Conservation (phyloP, 768 basidiomycete species). For the Hericium coralloides region DNA sequence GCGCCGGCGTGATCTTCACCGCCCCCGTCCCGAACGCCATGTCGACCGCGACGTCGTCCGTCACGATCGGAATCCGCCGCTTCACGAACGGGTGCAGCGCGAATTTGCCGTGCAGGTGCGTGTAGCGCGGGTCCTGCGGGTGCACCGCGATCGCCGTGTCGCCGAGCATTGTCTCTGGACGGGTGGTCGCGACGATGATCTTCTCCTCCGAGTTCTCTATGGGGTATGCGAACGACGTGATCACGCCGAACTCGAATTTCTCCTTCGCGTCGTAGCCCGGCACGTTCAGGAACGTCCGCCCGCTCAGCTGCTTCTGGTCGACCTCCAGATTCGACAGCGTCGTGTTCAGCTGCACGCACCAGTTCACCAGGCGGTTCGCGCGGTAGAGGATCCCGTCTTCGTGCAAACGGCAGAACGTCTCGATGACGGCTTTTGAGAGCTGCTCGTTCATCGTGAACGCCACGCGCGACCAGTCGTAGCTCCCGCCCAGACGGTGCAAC, state of each 20-base stretch:
- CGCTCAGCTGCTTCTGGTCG: slow-evolving; percentile 83
- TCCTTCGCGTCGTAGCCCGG: slow-evolving; percentile 96
- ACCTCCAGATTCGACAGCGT: slow-evolving; percentile 98
- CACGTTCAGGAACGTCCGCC: slow-evolving; percentile 78
- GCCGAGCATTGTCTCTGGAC: slow-evolving; percentile 97
- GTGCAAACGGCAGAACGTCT: slow-evolving; percentile 85
- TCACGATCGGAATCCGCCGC: slow-evolving; percentile 80
- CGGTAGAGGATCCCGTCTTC: slow-evolving; percentile 92
- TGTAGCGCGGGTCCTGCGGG: slow-evolving; percentile 87
- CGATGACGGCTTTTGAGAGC: slow-evolving; percentile 80
- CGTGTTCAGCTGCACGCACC: slow-evolving; percentile 95
- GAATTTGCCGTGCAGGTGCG: slow-evolving; percentile 91
- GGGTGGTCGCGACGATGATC: slow-evolving; percentile 91
- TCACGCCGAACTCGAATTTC: slow-evolving; percentile 92
- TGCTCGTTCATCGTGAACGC: slow-evolving; percentile 94
- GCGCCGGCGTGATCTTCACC: slow-evolving; percentile 97
- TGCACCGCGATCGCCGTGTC: slow-evolving; percentile 97
- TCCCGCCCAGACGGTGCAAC: slow-evolving; percentile 80
- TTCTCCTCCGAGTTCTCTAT: slow-evolving; percentile 87
- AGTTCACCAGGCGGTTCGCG: slow-evolving; percentile 94
- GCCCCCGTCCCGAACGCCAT: slow-evolving; percentile 97
- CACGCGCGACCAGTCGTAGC: slow-evolving; percentile 89
- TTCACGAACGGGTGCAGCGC: slow-evolving; percentile 82
- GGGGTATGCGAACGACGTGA: slow-evolving; percentile 92
- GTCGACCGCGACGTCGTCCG: slow-evolving; percentile 78